Conservation (phyloP, 306 rosid species). For the Fragaria nilgerrensis region DNA sequence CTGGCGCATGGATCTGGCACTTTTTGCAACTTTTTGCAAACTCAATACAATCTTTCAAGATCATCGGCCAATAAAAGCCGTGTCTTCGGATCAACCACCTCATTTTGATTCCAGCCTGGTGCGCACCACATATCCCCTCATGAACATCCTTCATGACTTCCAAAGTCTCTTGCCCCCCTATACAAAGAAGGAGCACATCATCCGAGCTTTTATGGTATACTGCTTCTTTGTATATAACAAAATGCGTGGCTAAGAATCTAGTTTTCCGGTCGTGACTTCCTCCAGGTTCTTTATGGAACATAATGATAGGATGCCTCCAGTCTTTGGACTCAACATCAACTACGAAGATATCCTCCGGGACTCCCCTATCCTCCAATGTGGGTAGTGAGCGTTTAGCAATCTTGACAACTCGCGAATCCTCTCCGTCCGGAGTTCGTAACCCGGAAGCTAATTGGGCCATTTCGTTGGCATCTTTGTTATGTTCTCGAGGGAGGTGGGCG, state of each 20-base stretch:
- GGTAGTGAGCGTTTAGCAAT: background rate
- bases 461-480: background rate
- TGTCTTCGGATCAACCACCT: background rate
- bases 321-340: fast-evolving
- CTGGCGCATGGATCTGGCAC: background rate
- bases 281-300: background rate
- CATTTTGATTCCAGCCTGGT: background rate
- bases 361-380: background rate
- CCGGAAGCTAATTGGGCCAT: background rate
- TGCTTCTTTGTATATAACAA: background rate
- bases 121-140: background rate
- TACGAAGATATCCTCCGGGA: background rate
- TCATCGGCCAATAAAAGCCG: background rate
- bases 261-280: background rate
- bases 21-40: background rate
- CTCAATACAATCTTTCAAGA: background rate
- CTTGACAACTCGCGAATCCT: background rate
- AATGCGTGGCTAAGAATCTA: background rate
- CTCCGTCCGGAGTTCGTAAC: background rate
- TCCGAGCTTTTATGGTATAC: background rate
- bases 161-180: background rate
- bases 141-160: background rate
- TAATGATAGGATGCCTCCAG: background rate
- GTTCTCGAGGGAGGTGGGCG: background rate
- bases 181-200: background rate